A percentile compares a stretch with the other conserved stretches of the same genome.
Evolutionary conservation across 805 yeast species (phyloP).

Genomic region (Naumovozyma castellii): DNA sequence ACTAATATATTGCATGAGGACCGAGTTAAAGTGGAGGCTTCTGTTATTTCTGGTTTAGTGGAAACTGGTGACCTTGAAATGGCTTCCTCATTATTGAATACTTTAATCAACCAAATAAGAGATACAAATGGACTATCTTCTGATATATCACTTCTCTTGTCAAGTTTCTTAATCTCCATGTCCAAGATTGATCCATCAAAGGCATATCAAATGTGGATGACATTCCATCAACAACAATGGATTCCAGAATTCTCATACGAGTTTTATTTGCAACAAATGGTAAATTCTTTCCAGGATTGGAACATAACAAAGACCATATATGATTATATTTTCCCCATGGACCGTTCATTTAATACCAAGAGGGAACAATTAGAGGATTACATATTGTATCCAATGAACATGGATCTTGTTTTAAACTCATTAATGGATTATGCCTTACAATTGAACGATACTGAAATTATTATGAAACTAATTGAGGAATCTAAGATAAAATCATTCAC

Average conservation of each 20-base stretch:
- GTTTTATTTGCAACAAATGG: constrained; percentile 30
- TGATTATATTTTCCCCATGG: constrained; percentile 32
- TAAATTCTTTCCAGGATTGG: constrained; percentile 30
- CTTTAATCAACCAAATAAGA: constrained; percentile 39
- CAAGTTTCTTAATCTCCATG: constrained; percentile 35
- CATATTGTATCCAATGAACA: constrained; percentile 19
- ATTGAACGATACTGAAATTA: constrained; percentile 24
- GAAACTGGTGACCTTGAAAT: constrained; percentile 39
- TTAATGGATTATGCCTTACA: constrained; percentile 24
- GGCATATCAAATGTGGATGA: constrained; percentile 31
- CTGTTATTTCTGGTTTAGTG: constrained; percentile 44
- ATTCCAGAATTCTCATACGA: constrained; percentile 34
- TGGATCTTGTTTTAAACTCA: constrained; percentile 17
- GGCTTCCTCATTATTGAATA: constrained; percentile 51
- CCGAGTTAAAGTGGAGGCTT: constrained; percentile 43
- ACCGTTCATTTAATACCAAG: constrained; percentile 9
- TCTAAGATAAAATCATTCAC: constrained; percentile 30
- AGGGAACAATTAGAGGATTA: constrained; percentile 4
- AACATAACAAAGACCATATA: constrained; percentile 28
- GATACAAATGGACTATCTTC: constrained; percentile 26
- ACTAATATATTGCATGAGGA: constrained; percentile 18
- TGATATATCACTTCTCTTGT: constrained; percentile 34
- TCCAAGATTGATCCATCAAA: constrained; percentile 29
- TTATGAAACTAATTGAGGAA: constrained; percentile 33
- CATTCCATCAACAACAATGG: constrained; percentile 32